These are phyloP conservation scores for Stephanocyclus meneghinianus DNA, from an alignment of 352 stramenopile species.

Conservation along the genomic window DNA sequence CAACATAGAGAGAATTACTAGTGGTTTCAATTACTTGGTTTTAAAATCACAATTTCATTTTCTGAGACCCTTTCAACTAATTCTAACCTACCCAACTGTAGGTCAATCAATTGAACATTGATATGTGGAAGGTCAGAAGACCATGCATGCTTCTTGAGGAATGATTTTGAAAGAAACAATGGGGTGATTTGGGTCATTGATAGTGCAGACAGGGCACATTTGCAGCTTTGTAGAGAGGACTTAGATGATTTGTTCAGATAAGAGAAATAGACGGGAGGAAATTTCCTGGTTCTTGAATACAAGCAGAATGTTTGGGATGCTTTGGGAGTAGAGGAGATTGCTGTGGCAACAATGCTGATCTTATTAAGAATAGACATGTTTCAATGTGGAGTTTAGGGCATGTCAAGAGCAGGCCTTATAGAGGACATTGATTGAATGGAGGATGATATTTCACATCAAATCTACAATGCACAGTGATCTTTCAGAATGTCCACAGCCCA, in stretches of 20 bases:
- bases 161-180: slow-evolving; percentile 99
- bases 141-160: slow-evolving; percentile 98
- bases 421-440: slow-evolving; percentile 98
- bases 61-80: no score
- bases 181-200: slow-evolving; percentile 99
- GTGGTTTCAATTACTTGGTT: no score
- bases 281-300: slow-evolving; percentile 99
- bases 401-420: slow-evolving; percentile 92
- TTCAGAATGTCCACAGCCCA: not conserved
- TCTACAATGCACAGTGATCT: slow-evolving; percentile 88
- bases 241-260: slow-evolving; percentile 66
- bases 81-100: no score
- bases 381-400: slow-evolving; percentile 90
- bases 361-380: slow-evolving; percentile 87
- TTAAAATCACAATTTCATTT: no score
- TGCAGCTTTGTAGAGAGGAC: slow-evolving; percentile 89
- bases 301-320: slow-evolving; percentile 97
- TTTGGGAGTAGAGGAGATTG: slow-evolving; percentile 89
- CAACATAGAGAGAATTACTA: no score
- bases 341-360: slow-evolving; percentile 64
- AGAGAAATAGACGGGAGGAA: slow-evolving; percentile 96
- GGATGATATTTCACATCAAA: slow-evolving; percentile 91
- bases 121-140: slow-evolving; percentile 98
- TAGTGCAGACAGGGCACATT: slow-evolving; percentile 89
- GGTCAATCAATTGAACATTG: slow-evolving; percentile 78